Percentiles rank a stretch among this genome's conserved stretches.
Evolutionary conservation across 148 eudicot species (phyloP).

Genomic region (Chenopodium album): DNA sequence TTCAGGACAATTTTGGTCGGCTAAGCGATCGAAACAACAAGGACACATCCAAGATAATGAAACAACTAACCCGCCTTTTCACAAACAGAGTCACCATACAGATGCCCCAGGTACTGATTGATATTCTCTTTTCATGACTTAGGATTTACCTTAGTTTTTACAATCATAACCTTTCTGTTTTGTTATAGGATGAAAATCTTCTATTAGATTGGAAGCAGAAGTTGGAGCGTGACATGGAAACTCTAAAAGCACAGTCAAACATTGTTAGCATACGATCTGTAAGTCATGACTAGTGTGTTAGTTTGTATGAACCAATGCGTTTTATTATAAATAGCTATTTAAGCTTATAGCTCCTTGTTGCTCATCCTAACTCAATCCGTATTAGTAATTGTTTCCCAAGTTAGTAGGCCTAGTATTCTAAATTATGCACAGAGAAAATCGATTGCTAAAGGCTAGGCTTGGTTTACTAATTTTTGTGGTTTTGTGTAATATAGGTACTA

Average conservation of each 20-base stretch:
- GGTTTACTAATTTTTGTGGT: not conserved
- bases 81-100: conserved; percentile 88
- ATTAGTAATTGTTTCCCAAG: not conserved
- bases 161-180: not conserved
- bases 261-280: conserved; percentile 65
- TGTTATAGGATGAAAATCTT: conserved; percentile 68
- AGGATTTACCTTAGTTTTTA: conserved; percentile 2
- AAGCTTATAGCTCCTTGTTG: not conserved
- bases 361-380: not conserved
- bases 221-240: conserved; percentile 87
- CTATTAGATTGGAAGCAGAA: conserved; percentile 83
- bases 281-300: conserved; percentile 30
- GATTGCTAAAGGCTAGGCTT: not conserved
- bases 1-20: conserved; percentile 77
- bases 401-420: not conserved
- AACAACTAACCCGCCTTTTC: conserved; percentile 79
- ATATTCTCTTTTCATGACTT: not conserved
- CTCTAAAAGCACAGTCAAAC: conserved; percentile 76
- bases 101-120: conserved; percentile 75
- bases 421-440: not conserved
- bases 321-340: not conserved
- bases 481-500: conserved; percentile 54
- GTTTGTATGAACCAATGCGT: not conserved
- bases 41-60: conserved; percentile 69
- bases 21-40: conserved; percentile 69